Evolutionary conservation across 768 basidiomycete species (phyloP).

Genomic region (Terana coerulea): DNA sequence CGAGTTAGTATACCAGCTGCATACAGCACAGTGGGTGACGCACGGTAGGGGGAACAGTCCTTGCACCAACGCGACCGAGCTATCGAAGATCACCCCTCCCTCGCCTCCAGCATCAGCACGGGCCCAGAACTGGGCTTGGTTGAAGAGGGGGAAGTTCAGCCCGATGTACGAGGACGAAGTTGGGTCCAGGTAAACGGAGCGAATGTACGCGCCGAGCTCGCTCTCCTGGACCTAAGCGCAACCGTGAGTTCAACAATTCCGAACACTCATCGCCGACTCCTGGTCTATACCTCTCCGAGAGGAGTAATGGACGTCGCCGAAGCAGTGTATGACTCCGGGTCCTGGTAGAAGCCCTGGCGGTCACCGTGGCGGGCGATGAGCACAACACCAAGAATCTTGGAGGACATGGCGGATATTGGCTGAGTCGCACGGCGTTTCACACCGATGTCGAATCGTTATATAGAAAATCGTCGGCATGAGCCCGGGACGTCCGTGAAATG

Average conservation of each 20-base stretch:
- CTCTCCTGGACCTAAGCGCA: conserved; percentile 49
- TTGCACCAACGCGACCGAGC: conserved; percentile 64
- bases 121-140: conserved; percentile 39
- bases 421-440: too few species aligned
- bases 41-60: conserved; percentile 52
- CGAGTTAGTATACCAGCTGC: background rate
- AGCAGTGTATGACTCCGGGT: conserved; percentile 52
- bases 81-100: conserved; percentile 61
- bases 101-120: conserved; percentile 71
- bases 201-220: conserved; percentile 51
- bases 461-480: too few species aligned
- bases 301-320: conserved; percentile 59
- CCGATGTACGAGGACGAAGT: conserved; percentile 51
- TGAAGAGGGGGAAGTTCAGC: conserved; percentile 27
- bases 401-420: background rate
- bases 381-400: conserved; percentile 21
- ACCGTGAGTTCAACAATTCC: background rate
- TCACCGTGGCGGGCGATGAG: conserved; percentile 22
- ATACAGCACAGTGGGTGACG: background rate
- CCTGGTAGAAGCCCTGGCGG: conserved; percentile 58
- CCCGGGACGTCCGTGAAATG: too few species aligned
- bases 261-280: background rate
- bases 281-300: conserved; percentile 51
- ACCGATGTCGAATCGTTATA: too few species aligned
- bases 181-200: conserved; percentile 47